Evolutionary conservation across 1,284 basidiomycete genomes (phyloP).

Genomic region (Stygiomarasmius scandens): DNA sequence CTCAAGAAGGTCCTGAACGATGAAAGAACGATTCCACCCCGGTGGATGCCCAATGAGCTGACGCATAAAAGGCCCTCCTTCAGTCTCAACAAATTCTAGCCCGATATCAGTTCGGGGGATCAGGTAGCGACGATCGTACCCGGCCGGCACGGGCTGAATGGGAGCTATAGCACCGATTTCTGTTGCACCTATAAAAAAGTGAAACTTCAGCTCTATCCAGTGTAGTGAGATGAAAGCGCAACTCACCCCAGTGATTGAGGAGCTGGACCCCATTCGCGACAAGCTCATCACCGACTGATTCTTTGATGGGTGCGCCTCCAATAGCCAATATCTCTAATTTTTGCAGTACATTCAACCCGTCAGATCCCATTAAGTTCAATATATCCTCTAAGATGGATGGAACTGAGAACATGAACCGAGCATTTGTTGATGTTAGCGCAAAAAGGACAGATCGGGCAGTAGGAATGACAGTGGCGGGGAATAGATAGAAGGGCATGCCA

Average conservation of each 20-base stretch:
- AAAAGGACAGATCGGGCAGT: slow-evolving; percentile 32
- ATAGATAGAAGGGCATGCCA: slow-evolving; percentile 37
- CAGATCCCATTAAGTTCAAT: slow-evolving; percentile 22
- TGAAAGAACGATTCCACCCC: slow-evolving; percentile 33
- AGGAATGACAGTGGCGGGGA: slow-evolving; percentile 35
- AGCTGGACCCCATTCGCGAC: slow-evolving; percentile 34
- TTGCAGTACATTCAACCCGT: slow-evolving; percentile 29
- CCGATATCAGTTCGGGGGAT: slow-evolving; percentile 35
- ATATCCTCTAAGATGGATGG: slow-evolving; percentile 43
- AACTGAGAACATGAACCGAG: slow-evolving; percentile 36
- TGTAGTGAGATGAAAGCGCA: neutral
- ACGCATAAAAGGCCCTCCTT: slow-evolving; percentile 23
- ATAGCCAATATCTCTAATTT: slow-evolving; percentile 35
- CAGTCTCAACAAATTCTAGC: slow-evolving; percentile 27
- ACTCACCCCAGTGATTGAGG: slow-evolving; percentile 41
- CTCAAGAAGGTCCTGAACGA: slow-evolving; percentile 39
- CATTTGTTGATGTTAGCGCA: slow-evolving; percentile 28
- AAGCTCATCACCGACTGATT: slow-evolving; percentile 31
- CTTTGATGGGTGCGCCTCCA: slow-evolving; percentile 42
- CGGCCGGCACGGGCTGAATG: slow-evolving; percentile 29
- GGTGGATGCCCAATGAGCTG: slow-evolving; percentile 33
- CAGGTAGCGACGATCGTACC: slow-evolving; percentile 40
- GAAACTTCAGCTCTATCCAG: neutral
- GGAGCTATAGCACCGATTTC: slow-evolving; percentile 39
- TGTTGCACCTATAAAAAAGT: slow-evolving; percentile 29